Conservation (phyloP, 331 rosid genomes). For the Acacia concinna region DNA sequence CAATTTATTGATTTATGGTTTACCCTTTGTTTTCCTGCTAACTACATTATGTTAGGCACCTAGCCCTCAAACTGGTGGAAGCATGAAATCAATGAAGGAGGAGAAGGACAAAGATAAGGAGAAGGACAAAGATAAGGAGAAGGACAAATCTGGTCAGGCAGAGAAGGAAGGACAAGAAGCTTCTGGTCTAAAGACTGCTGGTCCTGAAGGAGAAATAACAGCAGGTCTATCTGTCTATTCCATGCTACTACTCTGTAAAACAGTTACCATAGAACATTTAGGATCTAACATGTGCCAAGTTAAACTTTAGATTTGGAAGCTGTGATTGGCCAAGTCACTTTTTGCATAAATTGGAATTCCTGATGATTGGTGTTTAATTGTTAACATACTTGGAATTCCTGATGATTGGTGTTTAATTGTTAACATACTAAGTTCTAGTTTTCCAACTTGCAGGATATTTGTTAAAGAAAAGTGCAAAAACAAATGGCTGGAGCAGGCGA, state of each 20-base stretch:
- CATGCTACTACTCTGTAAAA: not conserved
- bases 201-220: conserved; percentile 96
- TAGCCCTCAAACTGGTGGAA: conserved; percentile 94
- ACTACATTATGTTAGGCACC: conserved; percentile 53
- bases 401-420: not conserved
- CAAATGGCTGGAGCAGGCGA: conserved; percentile 89
- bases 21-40: conserved; percentile 11
- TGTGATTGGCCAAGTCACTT: conserved; percentile 1
- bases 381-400: conserved; percentile 8
- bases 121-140: conserved; percentile 46
- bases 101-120: conserved; percentile 49
- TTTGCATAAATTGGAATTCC: not conserved
- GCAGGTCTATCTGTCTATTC: conserved; percentile 62
- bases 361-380: not conserved
- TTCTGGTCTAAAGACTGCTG: conserved; percentile 94
- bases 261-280: no score
- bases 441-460: conserved; percentile 65
- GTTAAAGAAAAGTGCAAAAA: conserved; percentile 86
- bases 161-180: conserved; percentile 81
- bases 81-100: conserved; percentile 83
- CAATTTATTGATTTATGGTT: conserved; percentile 1
- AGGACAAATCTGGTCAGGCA: conserved; percentile 68
- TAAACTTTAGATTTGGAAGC: conserved; percentile 15
- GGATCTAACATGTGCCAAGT: conserved; percentile 4
- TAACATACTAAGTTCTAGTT: conserved; percentile 4